Conservation (phyloP, 2,329 filamentous ascomycete genomes). For the Trichoderma koningii region DNA sequence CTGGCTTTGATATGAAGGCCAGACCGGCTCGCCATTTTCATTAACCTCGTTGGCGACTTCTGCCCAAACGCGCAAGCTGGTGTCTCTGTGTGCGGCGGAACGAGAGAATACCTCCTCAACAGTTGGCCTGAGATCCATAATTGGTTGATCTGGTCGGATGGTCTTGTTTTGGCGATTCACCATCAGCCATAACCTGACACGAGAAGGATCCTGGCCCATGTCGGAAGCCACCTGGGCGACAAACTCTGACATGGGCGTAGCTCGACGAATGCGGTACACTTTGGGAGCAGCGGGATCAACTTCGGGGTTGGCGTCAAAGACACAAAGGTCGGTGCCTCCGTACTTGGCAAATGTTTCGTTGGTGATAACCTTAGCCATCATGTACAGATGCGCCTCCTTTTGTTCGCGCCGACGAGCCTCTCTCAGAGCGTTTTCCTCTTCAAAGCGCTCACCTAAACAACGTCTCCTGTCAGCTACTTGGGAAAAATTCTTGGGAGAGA, state of each 20-base stretch:
- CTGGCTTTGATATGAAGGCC: constrained; percentile 65
- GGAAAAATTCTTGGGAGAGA: neutral
- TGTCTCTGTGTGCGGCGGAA: constrained; percentile 62
- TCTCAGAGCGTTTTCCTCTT: constrained; percentile 75
- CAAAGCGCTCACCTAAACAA: constrained; percentile 65
- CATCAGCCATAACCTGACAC: constrained; percentile 90
- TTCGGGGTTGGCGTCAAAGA: constrained; percentile 64
- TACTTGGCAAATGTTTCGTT: constrained; percentile 79
- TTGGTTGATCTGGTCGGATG: constrained; percentile 82
- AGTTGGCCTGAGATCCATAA: constrained; percentile 75
- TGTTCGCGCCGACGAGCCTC: constrained; percentile 83
- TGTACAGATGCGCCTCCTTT: constrained; percentile 92
- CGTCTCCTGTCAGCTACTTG: constrained; percentile 29
- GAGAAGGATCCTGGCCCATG: constrained; percentile 65
- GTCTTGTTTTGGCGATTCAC: constrained; percentile 99
- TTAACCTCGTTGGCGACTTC: constrained; percentile 72
- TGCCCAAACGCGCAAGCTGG: constrained; percentile 82
- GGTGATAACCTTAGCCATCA: constrained; percentile 79
- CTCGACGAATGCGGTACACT: constrained; percentile 70
- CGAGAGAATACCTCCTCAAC: constrained; percentile 67
- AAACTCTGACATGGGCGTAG: constrained; percentile 77
- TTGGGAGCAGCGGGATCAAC: constrained; percentile 70
- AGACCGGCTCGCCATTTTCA: constrained; percentile 68
- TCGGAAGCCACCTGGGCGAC: constrained; percentile 70
- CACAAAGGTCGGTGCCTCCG: constrained; percentile 80